Evolutionary conservation across 768 basidiomycete genomes (phyloP), one percentile per base, ranked within the genome.

Genomic region (Psilocybe cubensis): DNA sequence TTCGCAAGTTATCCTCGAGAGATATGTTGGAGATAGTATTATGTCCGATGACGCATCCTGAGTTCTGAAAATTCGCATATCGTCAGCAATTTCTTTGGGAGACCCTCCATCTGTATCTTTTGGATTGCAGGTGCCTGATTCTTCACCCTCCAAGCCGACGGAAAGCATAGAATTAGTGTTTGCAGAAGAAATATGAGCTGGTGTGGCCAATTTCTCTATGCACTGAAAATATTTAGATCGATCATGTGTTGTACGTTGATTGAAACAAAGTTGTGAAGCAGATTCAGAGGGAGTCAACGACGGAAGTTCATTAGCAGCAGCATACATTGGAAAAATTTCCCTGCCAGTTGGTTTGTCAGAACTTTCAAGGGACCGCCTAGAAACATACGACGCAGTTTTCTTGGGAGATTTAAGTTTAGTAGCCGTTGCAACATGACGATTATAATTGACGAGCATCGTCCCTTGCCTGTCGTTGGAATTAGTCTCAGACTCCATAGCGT

Each of bases 261-360:
- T 27, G n/a, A 25, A 27, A 20, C 42, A 27, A n/a, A 59, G 27
- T 50, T 70, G 72, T 44, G 72, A 71, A 18, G 68, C 68, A 20
- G 68, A 73, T 38, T 74, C 64, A 20, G 71, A 72, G n/a, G 72
- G 72, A 3, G 59, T 59, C 18, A 72, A 46, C 42, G 72, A 70
- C 6, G 54, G 31, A 33, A 42, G 54, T 12, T 56, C 28, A 10
- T 27, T 35, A 11, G 14, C n/a, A 38, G 35, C 14, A n/a, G 14
- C 14, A 38, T n/a, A 38, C n/a, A 11, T 11, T 11, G 11, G 35
- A 53, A 56, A 50, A 31, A 12, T 7, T 43, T 44, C 12, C n/a
- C 6, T 33, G 12, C 12, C 31, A 12, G 6, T 12, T 33, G 12
- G 6, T 33, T 17, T n/a, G 4, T n/a, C 35, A 8, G 35, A 38